Evolutionary conservation across 805 yeast genomes (phyloP).

Genomic region (Starmerella tilneyi): DNA sequence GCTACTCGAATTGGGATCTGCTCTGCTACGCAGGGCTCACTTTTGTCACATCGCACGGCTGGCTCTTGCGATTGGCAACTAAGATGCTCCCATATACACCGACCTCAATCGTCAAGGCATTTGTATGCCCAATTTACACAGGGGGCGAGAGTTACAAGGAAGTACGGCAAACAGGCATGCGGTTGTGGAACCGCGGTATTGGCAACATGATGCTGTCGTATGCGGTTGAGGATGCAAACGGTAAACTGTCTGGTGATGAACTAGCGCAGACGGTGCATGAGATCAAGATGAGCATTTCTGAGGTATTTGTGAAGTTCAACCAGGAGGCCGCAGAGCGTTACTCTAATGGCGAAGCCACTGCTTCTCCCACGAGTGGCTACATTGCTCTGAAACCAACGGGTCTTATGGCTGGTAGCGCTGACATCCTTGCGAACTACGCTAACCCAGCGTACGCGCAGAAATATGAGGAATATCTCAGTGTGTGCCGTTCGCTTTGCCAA

Average conservation of each 20-base stretch:
- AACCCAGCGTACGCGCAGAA: constrained; percentile 41
- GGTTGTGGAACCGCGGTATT: constrained; percentile 62
- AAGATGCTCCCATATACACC: constrained; percentile 41
- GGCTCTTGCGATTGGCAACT: constrained; percentile 29
- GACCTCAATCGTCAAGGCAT: constrained; percentile 51
- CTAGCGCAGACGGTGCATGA: constrained; percentile 31
- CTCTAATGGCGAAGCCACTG: constrained; percentile 36
- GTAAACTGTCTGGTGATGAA: constrained; percentile 38
- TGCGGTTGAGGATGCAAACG: constrained; percentile 88
- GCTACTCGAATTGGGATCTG: constrained; percentile 26
- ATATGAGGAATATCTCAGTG: constrained; percentile 53
- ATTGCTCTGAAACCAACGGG: constrained; percentile 94
- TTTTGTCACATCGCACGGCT: constrained; percentile 30
- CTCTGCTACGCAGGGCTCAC: constrained; percentile 28
- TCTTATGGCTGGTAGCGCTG: constrained; percentile 63
- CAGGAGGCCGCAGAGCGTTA: constrained; percentile 28
- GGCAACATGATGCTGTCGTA: constrained; percentile 91
- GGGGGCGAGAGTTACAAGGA: constrained; percentile 76
- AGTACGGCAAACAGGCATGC: constrained; percentile 59
- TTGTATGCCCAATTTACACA: constrained; percentile 75
- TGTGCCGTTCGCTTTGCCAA: constrained; percentile 55
- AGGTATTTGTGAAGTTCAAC: constrained; percentile 54
- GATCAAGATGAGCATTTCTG: constrained; percentile 50
- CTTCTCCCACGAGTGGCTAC: constrained; percentile 78
- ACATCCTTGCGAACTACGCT: constrained; percentile 52